Evolutionary conservation across 257 asterid species (phyloP).

Genomic region (Rehmannia glutinosa): DNA sequence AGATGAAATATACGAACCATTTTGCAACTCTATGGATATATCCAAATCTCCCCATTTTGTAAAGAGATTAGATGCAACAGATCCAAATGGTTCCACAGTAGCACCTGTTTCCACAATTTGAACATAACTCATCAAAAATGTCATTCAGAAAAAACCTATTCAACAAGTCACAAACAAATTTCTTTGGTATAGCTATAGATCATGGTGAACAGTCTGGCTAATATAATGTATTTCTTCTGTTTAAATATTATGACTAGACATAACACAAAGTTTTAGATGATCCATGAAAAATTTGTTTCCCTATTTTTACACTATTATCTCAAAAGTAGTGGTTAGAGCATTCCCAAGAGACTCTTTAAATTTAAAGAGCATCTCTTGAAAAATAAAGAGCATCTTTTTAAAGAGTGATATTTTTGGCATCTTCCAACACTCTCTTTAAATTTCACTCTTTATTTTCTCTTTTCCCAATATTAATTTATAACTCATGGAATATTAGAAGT

Average conservation of each 20-base stretch:
- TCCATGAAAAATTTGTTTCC: neutral
- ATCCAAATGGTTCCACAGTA: constrained; percentile 94
- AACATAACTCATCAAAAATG: constrained; percentile 20
- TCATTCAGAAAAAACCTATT: neutral
- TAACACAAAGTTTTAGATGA: neutral
- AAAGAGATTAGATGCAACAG: constrained; percentile 93
- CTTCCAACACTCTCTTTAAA: too few species aligned
- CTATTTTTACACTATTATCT: constrained; percentile 1
- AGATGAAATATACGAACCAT: constrained; percentile 55
- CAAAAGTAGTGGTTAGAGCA: neutral
- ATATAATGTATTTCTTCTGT: neutral
- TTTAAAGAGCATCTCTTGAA: too few species aligned
- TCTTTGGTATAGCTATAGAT: neutral
- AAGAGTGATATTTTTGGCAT: too few species aligned
- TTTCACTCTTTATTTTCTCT: too few species aligned
- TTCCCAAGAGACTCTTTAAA: too few species aligned
- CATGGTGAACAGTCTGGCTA: neutral
- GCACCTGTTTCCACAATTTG: constrained; percentile 65
- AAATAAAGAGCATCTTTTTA: too few species aligned
- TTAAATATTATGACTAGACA: neutral
- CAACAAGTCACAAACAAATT: neutral
- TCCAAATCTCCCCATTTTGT: constrained; percentile 98
- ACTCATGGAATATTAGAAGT: too few species aligned
- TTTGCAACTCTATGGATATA: constrained; percentile 72
- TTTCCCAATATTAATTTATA: too few species aligned